Conservation (phyloP, 2,329 filamentous ascomycete species). For the Colletotrichum abscissum region DNA sequence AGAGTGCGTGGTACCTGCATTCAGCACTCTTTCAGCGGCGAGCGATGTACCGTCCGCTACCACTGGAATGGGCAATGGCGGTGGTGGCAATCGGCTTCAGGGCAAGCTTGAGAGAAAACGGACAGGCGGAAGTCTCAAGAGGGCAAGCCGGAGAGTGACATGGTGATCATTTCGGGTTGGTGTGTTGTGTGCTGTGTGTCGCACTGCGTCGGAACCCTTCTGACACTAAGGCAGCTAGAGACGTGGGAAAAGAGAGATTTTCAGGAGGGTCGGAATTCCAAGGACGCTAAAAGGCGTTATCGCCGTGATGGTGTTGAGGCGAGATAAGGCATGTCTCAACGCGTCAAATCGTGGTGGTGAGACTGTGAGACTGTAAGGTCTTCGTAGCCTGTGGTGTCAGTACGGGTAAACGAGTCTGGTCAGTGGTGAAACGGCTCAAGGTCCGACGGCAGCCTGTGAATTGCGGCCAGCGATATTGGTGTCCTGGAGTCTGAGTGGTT, state of each 20-base stretch:
- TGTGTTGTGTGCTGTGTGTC: not conserved
- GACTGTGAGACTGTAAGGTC: not conserved
- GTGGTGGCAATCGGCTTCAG: slow-evolving; percentile 12
- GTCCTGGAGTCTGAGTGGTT: not conserved
- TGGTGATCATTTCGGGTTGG: not conserved
- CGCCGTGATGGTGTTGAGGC: slow-evolving; percentile 6
- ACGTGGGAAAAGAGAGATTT: slow-evolving; percentile 12
- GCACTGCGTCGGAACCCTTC: not conserved
- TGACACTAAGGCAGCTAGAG: slow-evolving; percentile 17
- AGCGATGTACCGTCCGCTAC: not conserved
- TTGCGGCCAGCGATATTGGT: not conserved
- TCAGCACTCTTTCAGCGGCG: not conserved
- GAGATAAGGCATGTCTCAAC: slow-evolving; percentile 13
- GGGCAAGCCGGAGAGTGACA: slow-evolving; percentile 25
- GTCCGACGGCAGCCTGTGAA: not conserved
- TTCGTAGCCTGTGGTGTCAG: too few species aligned
- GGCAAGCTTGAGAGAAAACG: not conserved
- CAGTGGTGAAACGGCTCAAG: slow-evolving; percentile 14
- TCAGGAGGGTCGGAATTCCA: slow-evolving; percentile 16
- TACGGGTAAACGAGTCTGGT: not conserved
- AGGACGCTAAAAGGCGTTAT: slow-evolving; percentile 16
- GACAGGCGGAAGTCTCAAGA: slow-evolving; percentile 19
- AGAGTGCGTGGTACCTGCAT: slow-evolving; percentile 28
- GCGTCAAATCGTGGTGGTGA: not conserved
- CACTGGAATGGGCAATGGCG: slow-evolving; percentile 3